phyloP scores from a whole-genome alignment of 345 rosid species.

The Salix udensis region DNA sequence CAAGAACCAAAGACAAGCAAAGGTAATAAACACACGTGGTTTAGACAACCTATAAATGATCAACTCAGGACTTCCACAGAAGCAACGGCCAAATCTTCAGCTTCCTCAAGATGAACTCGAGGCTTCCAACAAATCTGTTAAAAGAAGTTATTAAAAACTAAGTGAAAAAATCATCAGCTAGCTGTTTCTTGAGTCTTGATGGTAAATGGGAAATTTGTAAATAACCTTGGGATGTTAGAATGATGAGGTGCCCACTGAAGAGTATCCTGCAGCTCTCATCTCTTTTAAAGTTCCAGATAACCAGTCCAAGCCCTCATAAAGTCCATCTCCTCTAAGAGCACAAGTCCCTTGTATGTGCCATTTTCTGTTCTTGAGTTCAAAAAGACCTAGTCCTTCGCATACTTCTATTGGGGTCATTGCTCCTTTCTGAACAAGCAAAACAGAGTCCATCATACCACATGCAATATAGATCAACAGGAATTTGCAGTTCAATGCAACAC shows the following conservation, averaged over 20 bases:
- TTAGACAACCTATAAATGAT: slow-evolving; percentile 8
- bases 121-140: slow-evolving; percentile 4
- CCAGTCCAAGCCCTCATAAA: slow-evolving; percentile 98
- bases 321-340: slow-evolving; percentile 93
- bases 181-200: neutral
- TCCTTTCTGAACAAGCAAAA: slow-evolving; percentile 59
- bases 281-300: slow-evolving; percentile 72
- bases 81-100: neutral
- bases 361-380: slow-evolving; percentile 87
- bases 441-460: neutral
- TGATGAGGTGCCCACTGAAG: slow-evolving; percentile 71
- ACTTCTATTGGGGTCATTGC: slow-evolving; percentile 98
- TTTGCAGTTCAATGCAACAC: neutral
- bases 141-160: neutral
- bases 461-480: neutral
- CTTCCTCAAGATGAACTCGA: slow-evolving; percentile 5
- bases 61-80: slow-evolving; percentile 9
- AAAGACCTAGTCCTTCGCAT: slow-evolving; percentile 83
- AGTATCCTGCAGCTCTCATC: slow-evolving; percentile 87
- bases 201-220: neutral
- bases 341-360: slow-evolving; percentile 99
- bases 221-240: slow-evolving; percentile 48
- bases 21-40: slow-evolving; percentile 9
- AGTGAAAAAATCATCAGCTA: neutral
- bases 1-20: neutral